Evolutionary conservation across 495 filamentous ascomycete genomes (phyloP).

Genomic region (Parathielavia hyrcaniae): DNA sequence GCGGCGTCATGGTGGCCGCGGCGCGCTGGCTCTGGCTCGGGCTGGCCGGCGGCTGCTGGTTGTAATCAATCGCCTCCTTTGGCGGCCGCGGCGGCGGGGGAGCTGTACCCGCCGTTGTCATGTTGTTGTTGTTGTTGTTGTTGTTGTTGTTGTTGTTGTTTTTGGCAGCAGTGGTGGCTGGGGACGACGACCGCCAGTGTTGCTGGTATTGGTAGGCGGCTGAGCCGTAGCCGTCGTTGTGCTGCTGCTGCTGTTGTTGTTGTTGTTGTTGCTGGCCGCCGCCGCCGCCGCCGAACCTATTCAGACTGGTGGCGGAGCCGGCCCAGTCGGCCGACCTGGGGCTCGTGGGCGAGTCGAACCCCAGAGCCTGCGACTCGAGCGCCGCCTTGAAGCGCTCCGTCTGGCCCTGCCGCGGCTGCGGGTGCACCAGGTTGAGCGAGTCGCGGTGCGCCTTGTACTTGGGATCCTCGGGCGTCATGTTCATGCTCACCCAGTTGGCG

Average conservation of each 20-base stretch:
- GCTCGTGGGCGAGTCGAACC: conserved; percentile 59
- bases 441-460: conserved; percentile 89
- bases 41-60: conserved; percentile 9
- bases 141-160: conserved; percentile 1
- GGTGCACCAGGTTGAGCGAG: conserved; percentile 82
- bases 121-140: neutral
- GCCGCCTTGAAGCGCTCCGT: conserved; percentile 75
- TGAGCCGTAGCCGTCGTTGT: conserved; percentile 43
- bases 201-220: conserved; percentile 24
- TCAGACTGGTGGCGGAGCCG: conserved; percentile 51
- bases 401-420: conserved; percentile 78
- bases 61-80: conserved; percentile 44
- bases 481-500: conserved; percentile 30
- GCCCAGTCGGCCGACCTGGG: conserved; percentile 71
- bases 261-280: too few relatives aligned
- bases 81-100: conserved; percentile 47
- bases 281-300: conserved; percentile 32
- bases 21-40: conserved; percentile 13
- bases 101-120: conserved; percentile 23
- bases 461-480: conserved; percentile 65
- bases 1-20: conserved; percentile 24
- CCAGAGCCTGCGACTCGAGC: conserved; percentile 71
- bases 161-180: conserved; percentile 22
- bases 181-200: conserved; percentile 40
- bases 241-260: conserved; percentile 24